Percentiles rank a stretch among this genome's conserved stretches.
phyloP scores from a whole-genome alignment of 1,139 yeast genomes.

The Spencermartinsiella ligniputridi region DNA sequence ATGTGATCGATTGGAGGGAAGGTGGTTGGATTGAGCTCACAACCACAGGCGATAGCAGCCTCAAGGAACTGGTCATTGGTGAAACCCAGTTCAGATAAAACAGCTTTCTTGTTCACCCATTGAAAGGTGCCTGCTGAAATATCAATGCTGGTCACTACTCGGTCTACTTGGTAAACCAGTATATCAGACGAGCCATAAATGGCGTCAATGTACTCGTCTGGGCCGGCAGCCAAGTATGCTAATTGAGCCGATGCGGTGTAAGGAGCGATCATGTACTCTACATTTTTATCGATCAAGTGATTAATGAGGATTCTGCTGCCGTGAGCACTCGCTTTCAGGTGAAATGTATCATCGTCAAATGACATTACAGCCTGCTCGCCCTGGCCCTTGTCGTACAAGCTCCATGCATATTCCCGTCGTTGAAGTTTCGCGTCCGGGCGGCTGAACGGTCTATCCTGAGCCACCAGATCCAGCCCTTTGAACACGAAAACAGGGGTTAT shows the following conservation, averaged over 20 bases:
- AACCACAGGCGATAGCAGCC: conserved; percentile 72
- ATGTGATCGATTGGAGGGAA: conserved; percentile 44
- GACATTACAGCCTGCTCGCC: conserved; percentile 34
- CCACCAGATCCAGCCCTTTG: conserved; percentile 44
- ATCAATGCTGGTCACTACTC: conserved; percentile 70
- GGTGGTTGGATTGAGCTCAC: conserved; percentile 68
- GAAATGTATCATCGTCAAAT: conserved; percentile 27
- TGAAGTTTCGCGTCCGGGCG: conserved; percentile 12
- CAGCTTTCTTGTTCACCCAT: conserved; percentile 55
- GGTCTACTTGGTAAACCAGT: conserved; percentile 60
- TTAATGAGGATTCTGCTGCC: conserved; percentile 46
- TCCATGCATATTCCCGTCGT: conserved; percentile 37
- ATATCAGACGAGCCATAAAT: conserved; percentile 84
- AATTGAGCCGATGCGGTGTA: conserved; percentile 79
- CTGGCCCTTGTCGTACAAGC: conserved; percentile 31
- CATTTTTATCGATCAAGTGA: conserved; percentile 50
- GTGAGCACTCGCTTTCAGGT: conserved; percentile 14
- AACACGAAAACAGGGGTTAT: conserved; percentile 76
- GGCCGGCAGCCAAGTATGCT: conserved; percentile 49
- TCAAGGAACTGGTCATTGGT: conserved; percentile 67
- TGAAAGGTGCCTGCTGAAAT: conserved; percentile 52
- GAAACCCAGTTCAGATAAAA: conserved; percentile 57
- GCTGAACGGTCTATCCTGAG: conserved; percentile 21
- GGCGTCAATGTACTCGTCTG: conserved; percentile 57
- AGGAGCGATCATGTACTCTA: conserved; percentile 77